Conservation (phyloP, 768 basidiomycete genomes). For the Obba rivulosa region DNA sequence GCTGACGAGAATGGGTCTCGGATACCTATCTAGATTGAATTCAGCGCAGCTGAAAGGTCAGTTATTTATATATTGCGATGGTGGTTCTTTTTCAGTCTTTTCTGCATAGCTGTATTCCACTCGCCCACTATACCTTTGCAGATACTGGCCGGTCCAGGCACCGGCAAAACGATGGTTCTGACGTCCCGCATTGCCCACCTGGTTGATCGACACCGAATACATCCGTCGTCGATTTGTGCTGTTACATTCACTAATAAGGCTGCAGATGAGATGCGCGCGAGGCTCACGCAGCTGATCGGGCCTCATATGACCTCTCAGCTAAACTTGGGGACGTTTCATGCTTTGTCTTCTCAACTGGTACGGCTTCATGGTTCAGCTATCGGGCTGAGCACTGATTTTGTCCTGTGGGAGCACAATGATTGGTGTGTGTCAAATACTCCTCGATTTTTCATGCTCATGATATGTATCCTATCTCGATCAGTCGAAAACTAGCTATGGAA, state of each 20-base stretch:
- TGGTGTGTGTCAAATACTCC: conserved; percentile 38
- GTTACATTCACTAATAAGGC: conserved; percentile 92
- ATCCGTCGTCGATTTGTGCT: conserved; percentile 61
- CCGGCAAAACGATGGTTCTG: conserved; percentile 70
- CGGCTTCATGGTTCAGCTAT: conserved; percentile 56
- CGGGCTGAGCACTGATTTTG: conserved; percentile 66
- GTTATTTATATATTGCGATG: not conserved
- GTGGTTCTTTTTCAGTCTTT: not conserved
- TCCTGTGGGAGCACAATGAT: conserved; percentile 77
- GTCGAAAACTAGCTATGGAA: too few species aligned
- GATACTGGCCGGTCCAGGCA: conserved; percentile 75
- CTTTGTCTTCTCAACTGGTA: conserved; percentile 67
- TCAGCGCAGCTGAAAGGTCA: not conserved
- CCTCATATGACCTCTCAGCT: conserved; percentile 47
- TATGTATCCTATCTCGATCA: too few species aligned
- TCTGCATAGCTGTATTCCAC: conserved; percentile 74
- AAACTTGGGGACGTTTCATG: conserved; percentile 74
- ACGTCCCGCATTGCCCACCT: conserved; percentile 67
- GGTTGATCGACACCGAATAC: conserved; percentile 44
- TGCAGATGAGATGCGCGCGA: conserved; percentile 77
- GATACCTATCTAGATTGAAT: too few species aligned
- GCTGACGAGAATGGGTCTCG: too few species aligned
- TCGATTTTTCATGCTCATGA: not conserved
- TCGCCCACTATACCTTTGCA: conserved; percentile 61
- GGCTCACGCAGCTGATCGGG: conserved; percentile 68